Evolutionary conservation across 345 rosid species (phyloP).

Genomic region (Arabis hirsuta): DNA sequence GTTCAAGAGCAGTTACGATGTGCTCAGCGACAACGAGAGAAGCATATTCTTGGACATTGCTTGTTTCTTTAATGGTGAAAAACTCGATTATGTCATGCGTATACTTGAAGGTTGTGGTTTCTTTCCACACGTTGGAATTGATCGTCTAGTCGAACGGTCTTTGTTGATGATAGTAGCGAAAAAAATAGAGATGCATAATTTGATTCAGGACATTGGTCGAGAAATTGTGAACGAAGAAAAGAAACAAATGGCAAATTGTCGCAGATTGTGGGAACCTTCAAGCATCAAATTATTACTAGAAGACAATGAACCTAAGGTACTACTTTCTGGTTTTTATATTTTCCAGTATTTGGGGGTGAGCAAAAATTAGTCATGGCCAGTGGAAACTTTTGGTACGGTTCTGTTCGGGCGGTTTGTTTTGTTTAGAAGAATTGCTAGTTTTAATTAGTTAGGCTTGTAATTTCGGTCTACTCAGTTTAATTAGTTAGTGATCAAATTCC

Average conservation of each 20-base stretch:
- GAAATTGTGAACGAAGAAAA: slow-evolving; percentile 24
- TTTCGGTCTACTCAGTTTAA: too few species aligned
- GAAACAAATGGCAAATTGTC: neutral
- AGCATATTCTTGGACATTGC: slow-evolving; percentile 43
- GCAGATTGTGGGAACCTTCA: slow-evolving; percentile 23
- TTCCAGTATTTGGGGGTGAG: neutral
- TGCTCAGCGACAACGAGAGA: slow-evolving; percentile 33
- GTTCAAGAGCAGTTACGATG: slow-evolving; percentile 40
- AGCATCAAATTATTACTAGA: slow-evolving; percentile 12
- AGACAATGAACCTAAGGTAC: slow-evolving; percentile 9
- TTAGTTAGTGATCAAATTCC: too few species aligned
- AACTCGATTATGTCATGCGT: slow-evolving; percentile 4
- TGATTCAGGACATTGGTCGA: slow-evolving; percentile 34
- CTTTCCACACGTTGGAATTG: slow-evolving; percentile 36
- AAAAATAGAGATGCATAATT: slow-evolving; percentile 31
- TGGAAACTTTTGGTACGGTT: neutral
- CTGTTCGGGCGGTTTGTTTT: neutral
- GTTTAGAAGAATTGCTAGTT: too few species aligned
- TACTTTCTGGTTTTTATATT: neutral
- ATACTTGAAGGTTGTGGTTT: slow-evolving; percentile 40
- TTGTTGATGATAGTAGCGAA: slow-evolving; percentile 7
- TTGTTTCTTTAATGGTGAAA: slow-evolving; percentile 37
- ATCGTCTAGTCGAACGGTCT: slow-evolving; percentile 32
- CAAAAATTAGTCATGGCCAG: neutral
- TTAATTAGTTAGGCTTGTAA: too few species aligned